Evolutionary conservation across 768 basidiomycete species (phyloP).

Genomic region (Amanita polypyramis): DNA sequence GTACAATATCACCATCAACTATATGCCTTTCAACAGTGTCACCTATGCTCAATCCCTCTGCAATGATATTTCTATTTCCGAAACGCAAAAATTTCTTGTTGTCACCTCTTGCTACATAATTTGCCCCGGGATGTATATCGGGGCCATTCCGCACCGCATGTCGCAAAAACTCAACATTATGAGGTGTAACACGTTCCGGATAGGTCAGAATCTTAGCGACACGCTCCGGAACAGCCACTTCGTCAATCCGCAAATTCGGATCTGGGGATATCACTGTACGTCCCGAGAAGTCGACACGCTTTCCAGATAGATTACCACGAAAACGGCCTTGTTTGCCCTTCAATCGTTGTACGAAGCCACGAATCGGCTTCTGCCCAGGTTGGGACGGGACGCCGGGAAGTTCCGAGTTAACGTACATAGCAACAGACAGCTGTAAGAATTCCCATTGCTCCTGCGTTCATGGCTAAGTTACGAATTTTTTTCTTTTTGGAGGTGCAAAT

Average conservation of each 20-base stretch:
- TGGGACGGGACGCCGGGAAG: conserved; percentile 86
- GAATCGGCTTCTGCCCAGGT: conserved; percentile 86
- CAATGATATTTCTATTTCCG: conserved; percentile 70
- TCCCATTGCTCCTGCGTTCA: conserved; percentile 89
- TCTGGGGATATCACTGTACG: conserved; percentile 99
- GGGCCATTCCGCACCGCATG: conserved; percentile 80
- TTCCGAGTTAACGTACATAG: conserved; percentile 98
- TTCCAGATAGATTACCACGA: conserved; percentile 95
- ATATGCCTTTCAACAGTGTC: conserved; percentile 95
- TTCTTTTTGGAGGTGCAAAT: neutral
- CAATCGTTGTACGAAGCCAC: conserved; percentile 94
- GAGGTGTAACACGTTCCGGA: conserved; percentile 86
- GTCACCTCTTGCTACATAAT: conserved; percentile 78
- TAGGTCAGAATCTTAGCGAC: conserved; percentile 94
- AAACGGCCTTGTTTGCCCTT: conserved; percentile 99
- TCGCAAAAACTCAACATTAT: conserved; percentile 75
- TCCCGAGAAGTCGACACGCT: conserved; percentile 97
- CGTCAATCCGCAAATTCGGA: conserved; percentile 97
- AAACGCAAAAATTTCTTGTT: conserved; percentile 88
- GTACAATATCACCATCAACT: conserved; percentile 88
- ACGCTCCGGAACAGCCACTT: conserved; percentile 94
- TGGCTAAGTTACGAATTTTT: neutral
- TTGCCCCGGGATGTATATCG: conserved; percentile 90
- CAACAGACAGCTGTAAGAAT: conserved; percentile 86
- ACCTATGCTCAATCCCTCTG: conserved; percentile 74